Evolutionary conservation across 768 basidiomycete genomes (phyloP).

Genomic region (Nevesoporus exiguus): DNA sequence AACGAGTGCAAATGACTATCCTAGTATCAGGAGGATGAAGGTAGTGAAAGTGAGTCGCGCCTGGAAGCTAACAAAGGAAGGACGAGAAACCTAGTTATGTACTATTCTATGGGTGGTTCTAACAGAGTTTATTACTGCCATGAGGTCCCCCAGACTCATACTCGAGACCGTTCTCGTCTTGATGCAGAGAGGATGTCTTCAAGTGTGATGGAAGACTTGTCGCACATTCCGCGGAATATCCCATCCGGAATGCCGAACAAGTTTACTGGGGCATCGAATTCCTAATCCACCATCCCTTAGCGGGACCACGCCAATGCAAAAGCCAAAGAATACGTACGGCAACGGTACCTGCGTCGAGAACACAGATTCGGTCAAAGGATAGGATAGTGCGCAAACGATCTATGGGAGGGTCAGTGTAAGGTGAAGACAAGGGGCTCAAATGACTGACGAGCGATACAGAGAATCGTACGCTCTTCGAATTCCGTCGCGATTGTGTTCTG

Average conservation of each 20-base stretch:
- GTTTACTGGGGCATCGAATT: slow-evolving; percentile 76
- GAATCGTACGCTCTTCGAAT: slow-evolving; percentile 82
- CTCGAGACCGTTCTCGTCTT: slow-evolving; percentile 8
- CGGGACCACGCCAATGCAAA: neutral
- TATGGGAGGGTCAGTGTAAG: slow-evolving; percentile 25
- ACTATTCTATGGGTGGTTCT: no score
- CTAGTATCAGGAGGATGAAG: no score
- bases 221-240: slow-evolving; percentile 85
- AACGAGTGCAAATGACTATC: no score
- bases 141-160: no score
- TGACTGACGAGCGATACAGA: slow-evolving; percentile 86
- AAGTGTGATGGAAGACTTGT: slow-evolving; percentile 69
- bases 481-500: slow-evolving; percentile 85
- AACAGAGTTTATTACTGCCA: no score
- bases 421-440: no score
- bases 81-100: no score
- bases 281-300: slow-evolving; percentile 35
- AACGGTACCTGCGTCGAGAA: slow-evolving; percentile 77
- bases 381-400: slow-evolving; percentile 88
- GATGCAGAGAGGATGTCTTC: slow-evolving; percentile 57
- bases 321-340: slow-evolving; percentile 42
- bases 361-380: slow-evolving; percentile 84
- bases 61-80: no score
- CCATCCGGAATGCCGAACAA: slow-evolving; percentile 58
- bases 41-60: no score